phyloP scores from a whole-genome alignment of 2,329 filamentous ascomycete genomes.

The Colletotrichum destructivum region DNA sequence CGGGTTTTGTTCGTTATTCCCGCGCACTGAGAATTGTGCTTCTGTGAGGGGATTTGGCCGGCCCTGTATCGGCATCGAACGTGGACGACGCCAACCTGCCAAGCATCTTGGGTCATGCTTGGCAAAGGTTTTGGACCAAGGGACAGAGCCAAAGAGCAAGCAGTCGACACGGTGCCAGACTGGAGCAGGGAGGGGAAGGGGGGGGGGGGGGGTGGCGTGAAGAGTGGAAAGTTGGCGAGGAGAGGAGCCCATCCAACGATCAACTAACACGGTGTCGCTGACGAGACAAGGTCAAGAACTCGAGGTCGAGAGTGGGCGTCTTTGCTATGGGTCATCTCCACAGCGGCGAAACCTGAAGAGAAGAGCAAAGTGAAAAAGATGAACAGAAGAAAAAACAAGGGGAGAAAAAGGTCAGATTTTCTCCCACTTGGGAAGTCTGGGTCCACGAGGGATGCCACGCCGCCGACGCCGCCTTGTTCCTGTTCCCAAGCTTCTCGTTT shows the following conservation, averaged over 20 bases:
- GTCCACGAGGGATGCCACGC: neutral
- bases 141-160: neutral
- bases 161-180: neutral
- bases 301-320: conserved; percentile 9
- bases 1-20: neutral
- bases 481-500: neutral
- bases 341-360: neutral
- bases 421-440: neutral
- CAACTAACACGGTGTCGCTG: conserved; percentile 21
- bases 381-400: too few relatives aligned
- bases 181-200: neutral
- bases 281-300: neutral
- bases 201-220: neutral
- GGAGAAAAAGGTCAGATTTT: too few relatives aligned
- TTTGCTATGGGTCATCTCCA: neutral
- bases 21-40: neutral
- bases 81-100: conserved; percentile 11
- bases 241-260: neutral
- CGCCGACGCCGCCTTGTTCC: neutral
- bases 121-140: conserved; percentile 2
- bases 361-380: too few relatives aligned
- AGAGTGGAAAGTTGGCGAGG: neutral
- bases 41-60: neutral
- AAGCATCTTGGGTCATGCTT: conserved; percentile 10
- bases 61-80: neutral